Percentiles rank a stretch among this genome's conserved stretches.
These are phyloP conservation scores for Hyphopichia pseudoburtonii DNA, from an alignment of 1,139 yeast genomes.

Conservation along the genomic window DNA sequence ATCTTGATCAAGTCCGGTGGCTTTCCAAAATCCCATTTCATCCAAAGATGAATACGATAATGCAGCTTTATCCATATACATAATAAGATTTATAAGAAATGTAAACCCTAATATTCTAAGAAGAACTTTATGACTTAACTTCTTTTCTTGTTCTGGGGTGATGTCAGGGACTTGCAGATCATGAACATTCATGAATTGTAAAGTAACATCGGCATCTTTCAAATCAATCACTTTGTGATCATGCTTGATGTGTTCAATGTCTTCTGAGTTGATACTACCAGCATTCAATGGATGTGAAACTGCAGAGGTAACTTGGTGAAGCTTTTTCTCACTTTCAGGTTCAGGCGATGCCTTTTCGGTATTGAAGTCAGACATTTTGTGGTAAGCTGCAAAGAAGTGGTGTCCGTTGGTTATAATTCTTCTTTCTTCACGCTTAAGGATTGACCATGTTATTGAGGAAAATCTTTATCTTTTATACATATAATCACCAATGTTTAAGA, in stretches of 20 bases:
- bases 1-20: constrained; percentile 31
- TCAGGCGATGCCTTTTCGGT: too few relatives aligned
- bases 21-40: constrained; percentile 37
- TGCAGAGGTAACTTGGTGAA: not conserved
- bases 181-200: constrained; percentile 31
- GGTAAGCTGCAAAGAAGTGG: too few relatives aligned
- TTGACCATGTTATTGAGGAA: too few relatives aligned
- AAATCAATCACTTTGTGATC: constrained; percentile 6
- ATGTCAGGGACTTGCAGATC: constrained; percentile 28
- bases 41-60: constrained; percentile 38
- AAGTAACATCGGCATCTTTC: constrained; percentile 40
- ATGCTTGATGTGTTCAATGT: not conserved
- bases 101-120: constrained; percentile 32
- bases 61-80: constrained; percentile 48
- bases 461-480: too few relatives aligned
- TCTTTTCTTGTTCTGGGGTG: constrained; percentile 34
- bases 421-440: too few relatives aligned
- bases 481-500: too few relatives aligned
- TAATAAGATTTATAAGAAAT: constrained; percentile 31
- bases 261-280: not conserved
- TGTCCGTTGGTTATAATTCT: too few relatives aligned
- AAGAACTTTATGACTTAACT: constrained; percentile 30
- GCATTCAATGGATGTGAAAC: not conserved
- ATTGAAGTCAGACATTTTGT: too few relatives aligned
- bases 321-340: not conserved